Conservation (phyloP, 805 yeast species). For the Zygosaccharomyces rouxii region DNA sequence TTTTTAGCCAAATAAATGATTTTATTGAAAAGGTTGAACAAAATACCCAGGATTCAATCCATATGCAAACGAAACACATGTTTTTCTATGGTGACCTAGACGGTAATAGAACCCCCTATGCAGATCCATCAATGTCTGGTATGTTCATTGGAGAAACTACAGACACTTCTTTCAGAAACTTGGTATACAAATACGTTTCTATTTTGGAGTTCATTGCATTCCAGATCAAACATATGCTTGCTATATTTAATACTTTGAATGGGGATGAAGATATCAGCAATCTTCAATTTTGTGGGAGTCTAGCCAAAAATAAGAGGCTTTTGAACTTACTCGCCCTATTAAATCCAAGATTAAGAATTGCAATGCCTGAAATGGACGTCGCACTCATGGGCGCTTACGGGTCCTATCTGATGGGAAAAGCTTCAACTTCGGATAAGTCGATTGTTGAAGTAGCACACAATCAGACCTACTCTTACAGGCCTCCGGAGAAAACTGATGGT, state of each 20-base stretch:
- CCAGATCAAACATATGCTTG: conserved; percentile 43
- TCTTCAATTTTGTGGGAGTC: conserved; percentile 50
- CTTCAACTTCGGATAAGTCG: conserved; percentile 5
- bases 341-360: conserved; percentile 12
- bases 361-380: conserved; percentile 12
- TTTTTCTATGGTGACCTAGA: conserved; percentile 52
- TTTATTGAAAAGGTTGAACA: conserved; percentile 17
- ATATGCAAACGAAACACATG: conserved; percentile 35
- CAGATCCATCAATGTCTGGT: conserved; percentile 47
- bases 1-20: conserved; percentile 26
- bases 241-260: conserved; percentile 20
- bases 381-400: conserved; percentile 25
- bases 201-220: conserved; percentile 49
- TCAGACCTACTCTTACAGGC: neutral
- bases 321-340: conserved; percentile 33
- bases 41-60: conserved; percentile 17
- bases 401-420: conserved; percentile 22
- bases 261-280: conserved; percentile 24
- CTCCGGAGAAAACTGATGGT: neutral
- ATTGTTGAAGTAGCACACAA: conserved; percentile 7
- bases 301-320: conserved; percentile 45
- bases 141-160: conserved; percentile 45
- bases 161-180: conserved; percentile 33
- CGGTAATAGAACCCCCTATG: conserved; percentile 57
- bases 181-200: conserved; percentile 43